Evolutionary conservation across 106 monocot genomes (phyloP), one percentile per base, ranked within the genome.

Genomic region (Dendrobium huoshanense): DNA sequence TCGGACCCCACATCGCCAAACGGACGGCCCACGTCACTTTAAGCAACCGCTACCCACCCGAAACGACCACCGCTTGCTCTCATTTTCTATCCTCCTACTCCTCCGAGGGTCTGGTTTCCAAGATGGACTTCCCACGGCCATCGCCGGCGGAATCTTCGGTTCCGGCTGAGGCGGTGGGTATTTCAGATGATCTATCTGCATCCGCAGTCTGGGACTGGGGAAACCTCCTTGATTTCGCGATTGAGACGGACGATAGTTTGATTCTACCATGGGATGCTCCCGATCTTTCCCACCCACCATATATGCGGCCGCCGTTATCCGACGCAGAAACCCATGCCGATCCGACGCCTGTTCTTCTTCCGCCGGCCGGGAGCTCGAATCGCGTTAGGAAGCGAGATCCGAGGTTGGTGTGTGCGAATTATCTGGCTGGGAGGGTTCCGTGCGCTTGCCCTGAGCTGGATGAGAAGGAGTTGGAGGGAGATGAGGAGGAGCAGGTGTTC

Each of bases 391-490:
- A 97, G 88, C 55, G 97, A 70, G 92, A 97, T 49, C 92, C 92
- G 84, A 86, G 89, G 82, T 75, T 94, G 65, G 81, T 90, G 44
- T 97, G 97, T 75, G 88, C 86, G 70, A 97, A 97, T 43, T 97
- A 81, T 79, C 75, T 91, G 37, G 89, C 94, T 25, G 94, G 94
- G 61, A 81, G 90, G 81, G 80, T 92, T 3, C 97, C 97, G 18
- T 97, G 97, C 79, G 83, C 92, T 33, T 97, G 97, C 78, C 97
- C 97, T 10, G 97, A 97, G 87, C 1, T 88, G 78, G 94, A 97
- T 72, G 90, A 79, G 85, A 76, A 76, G 80, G 81, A 72, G 81
- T 79, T 79, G 74, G 85, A 81, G 85, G 86, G 75, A 67, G 88
- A 81, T 81, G 88, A 79, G 82, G 90, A 79, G 79, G 88, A 72